These are phyloP conservation scores for Metarhizium rileyi DNA, from an alignment of 2,329 filamentous ascomycete species.

Conservation along the genomic window DNA sequence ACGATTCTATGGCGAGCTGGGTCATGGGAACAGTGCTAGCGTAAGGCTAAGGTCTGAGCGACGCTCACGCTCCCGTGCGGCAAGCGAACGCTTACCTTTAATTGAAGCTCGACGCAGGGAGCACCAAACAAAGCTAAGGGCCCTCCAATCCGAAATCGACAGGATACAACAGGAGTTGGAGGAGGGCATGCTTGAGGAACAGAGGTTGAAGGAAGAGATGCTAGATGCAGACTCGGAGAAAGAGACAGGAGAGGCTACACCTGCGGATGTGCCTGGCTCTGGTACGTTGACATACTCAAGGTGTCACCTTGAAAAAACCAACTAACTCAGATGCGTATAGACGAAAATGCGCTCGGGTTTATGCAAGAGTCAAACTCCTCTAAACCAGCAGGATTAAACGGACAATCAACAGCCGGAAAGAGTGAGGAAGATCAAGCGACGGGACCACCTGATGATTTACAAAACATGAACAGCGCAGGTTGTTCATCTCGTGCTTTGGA, in stretches of 20 bases:
- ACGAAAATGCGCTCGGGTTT: not conserved
- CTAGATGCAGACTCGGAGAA: conserved; percentile 11
- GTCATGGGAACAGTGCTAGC: not conserved
- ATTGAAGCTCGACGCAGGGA: conserved; percentile 25
- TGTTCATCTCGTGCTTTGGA: not conserved
- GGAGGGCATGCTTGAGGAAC: conserved; percentile 24
- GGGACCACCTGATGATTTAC: not conserved
- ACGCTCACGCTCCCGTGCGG: conserved; percentile 21
- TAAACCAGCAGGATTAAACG: not conserved
- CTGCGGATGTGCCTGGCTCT: not conserved
- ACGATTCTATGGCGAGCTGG: not conserved
- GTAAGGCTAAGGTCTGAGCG: conserved; percentile 6
- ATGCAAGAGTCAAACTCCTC: not conserved
- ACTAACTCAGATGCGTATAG: not conserved
- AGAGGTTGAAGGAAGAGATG: conserved; percentile 21
- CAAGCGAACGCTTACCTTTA: conserved; percentile 27
- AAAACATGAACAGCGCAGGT: not conserved
- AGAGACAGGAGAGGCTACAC: conserved; percentile 4
- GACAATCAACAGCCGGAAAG: not conserved
- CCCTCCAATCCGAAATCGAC: conserved; percentile 35
- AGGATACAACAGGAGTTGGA: conserved; percentile 39
- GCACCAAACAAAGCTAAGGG: conserved; percentile 35
- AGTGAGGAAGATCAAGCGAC: not conserved
- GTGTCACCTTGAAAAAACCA: not conserved
- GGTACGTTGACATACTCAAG: not conserved